phyloP scores from a whole-genome alignment of 2,329 filamentous ascomycete genomes.

The Aureobasidium sp. region DNA sequence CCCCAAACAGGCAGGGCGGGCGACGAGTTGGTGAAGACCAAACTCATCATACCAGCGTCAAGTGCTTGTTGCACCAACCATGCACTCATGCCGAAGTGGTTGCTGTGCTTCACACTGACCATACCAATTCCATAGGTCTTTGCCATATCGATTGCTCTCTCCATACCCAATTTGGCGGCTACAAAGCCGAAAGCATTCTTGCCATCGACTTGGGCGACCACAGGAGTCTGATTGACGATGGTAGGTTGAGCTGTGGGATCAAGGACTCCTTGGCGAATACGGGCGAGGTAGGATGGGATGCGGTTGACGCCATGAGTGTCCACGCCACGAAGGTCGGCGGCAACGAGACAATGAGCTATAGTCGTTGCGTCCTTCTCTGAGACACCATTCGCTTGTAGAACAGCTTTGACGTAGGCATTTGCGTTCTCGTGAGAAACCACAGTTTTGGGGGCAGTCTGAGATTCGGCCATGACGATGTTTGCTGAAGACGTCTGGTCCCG shows the following conservation, averaged over 20 bases:
- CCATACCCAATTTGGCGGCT: constrained; percentile 58
- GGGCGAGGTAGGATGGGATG: constrained; percentile 66
- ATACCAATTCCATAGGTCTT: constrained; percentile 63
- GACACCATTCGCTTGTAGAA: constrained; percentile 56
- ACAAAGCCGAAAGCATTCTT: constrained; percentile 69
- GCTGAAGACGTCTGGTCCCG: not conserved
- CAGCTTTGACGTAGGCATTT: constrained; percentile 41
- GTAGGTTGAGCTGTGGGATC: constrained; percentile 52
- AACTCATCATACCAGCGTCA: constrained; percentile 55
- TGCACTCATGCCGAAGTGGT: constrained; percentile 75
- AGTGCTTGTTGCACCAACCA: constrained; percentile 71
- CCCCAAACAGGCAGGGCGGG: constrained; percentile 66
- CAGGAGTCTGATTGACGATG: constrained; percentile 57
- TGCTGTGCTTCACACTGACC: constrained; percentile 65
- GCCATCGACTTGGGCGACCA: constrained; percentile 59
- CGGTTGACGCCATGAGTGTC: constrained; percentile 72
- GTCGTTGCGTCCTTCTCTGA: constrained; percentile 50
- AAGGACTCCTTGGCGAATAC: constrained; percentile 61
- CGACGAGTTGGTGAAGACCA: constrained; percentile 53
- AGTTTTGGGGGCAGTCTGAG: constrained; percentile 48
- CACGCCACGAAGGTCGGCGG: constrained; percentile 67
- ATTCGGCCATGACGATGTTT: not conserved
- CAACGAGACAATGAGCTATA: constrained; percentile 58
- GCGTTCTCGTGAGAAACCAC: constrained; percentile 24
- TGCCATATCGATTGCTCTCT: constrained; percentile 58